Evolutionary conservation across 129 eudicot species (phyloP), one percentile per base, ranked within the genome.

Genomic region (Dittrichia graveolens): DNA sequence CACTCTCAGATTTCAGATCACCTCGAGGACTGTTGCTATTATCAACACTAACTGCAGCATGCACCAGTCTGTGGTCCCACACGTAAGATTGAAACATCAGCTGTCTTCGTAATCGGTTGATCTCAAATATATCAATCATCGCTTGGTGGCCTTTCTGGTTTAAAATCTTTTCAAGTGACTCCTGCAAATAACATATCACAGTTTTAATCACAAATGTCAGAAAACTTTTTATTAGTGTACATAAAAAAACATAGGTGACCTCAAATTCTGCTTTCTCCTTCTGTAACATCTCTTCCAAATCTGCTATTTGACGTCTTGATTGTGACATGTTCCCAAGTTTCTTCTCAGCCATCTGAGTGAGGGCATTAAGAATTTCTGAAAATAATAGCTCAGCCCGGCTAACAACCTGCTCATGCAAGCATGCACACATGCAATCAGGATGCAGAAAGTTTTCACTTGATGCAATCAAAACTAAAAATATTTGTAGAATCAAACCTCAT

Each of bases 41-140:
- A 50, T 82, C 84, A 53, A 75, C 71, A 70, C 85, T 75, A 50
- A 91, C 89, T 16, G 91, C 96, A 75, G 91, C 96, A 75, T 85
- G 61, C 49, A 90, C 78, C 65, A 94, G 86, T 47, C 89, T 88
- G 45, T 85, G 88, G 85, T 95, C 99, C 99, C 99, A 95, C 80
- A 88, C 74, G 74, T 84, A 90, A 58, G 96, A 95, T 67, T 84
- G 97, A 74, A 88, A 83, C 31, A 95, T 83, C 49, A 95, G 77
- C 37, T 95, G 97, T 57, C 97, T 84, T 66, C 94, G 79, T 61
- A 86, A 65, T 45, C 84, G 87, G 85, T 95, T 95, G 68, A 95
- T 84, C 77, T 95, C 97, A 41, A 95, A 79, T 54, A 95, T 88
- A 76, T 95, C 97, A 65, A 85, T 63, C 39, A 63, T 74, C 66